A percentile compares a stretch with the other conserved stretches of the same genome.
Evolutionary conservation across 2,329 filamentous ascomycete genomes (phyloP).

Genomic region (Calonectria henricotiae): DNA sequence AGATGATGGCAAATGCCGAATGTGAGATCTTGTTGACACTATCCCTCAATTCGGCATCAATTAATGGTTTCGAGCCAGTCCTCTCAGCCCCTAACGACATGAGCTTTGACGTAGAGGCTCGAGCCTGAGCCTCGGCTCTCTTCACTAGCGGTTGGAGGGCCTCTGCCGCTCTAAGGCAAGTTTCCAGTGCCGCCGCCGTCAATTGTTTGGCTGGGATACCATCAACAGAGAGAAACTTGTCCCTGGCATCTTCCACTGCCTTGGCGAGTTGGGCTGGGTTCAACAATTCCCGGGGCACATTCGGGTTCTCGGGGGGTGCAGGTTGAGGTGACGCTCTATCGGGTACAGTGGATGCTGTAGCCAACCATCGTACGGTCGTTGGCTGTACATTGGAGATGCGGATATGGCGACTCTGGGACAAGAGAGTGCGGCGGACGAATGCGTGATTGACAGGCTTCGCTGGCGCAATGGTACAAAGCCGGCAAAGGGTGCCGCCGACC

Average conservation of each 20-base stretch:
- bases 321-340: slow-evolving; percentile 42
- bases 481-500: slow-evolving; percentile 62
- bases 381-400: slow-evolving; percentile 37
- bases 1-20: slow-evolving; percentile 79
- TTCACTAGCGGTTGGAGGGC: slow-evolving; percentile 62
- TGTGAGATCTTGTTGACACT: slow-evolving; percentile 70
- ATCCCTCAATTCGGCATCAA: slow-evolving; percentile 60
- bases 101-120: slow-evolving; percentile 70
- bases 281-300: slow-evolving; percentile 51
- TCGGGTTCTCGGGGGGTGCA: slow-evolving; percentile 40
- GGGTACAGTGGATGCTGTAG: slow-evolving; percentile 49
- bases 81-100: slow-evolving; percentile 63
- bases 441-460: slow-evolving; percentile 47
- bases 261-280: slow-evolving; percentile 61
- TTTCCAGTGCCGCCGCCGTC: slow-evolving; percentile 63
- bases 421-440: slow-evolving; percentile 50
- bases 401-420: slow-evolving; percentile 39
- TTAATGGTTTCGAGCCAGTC: slow-evolving; percentile 53
- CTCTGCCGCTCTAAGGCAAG: slow-evolving; percentile 65
- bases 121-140: slow-evolving; percentile 59
- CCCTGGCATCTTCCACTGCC: slow-evolving; percentile 62
- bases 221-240: slow-evolving; percentile 63
- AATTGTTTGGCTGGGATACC: slow-evolving; percentile 64
- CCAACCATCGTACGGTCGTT: slow-evolving; percentile 50
- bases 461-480: slow-evolving; percentile 61